Evolutionary conservation across 2,329 filamentous ascomycete species (phyloP), one percentile per base, ranked within the genome.

Genomic region (Mollisia scopiformis): DNA sequence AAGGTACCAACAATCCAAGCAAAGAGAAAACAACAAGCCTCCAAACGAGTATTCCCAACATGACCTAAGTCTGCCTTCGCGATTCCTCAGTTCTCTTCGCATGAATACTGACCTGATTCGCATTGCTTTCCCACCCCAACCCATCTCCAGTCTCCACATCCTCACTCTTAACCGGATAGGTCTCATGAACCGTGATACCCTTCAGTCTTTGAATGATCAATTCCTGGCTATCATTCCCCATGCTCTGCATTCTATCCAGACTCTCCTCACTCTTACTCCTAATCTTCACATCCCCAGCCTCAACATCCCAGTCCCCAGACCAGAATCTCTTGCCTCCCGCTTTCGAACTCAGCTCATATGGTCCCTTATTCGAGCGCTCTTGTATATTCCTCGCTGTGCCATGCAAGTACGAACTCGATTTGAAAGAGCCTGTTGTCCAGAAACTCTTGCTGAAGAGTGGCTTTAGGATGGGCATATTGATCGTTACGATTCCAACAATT

Each of bases 401-500:
- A 43, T 52, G 46, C 6, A 51, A 62, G 11, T 37, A 19, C 1
- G 50, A 58, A 11, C 31, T 25, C 13, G 27, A 7, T 16, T 43
- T 37, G 27, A 49, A 55, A n/a, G 55, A 54, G 2, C 25, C 27
- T 6, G 13, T 25, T 2, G 56, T 59, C 66, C 66, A 69, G 65
- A 67, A 69, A 11, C 41, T 23, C 10, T 41, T 35, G 14, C 39
- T 62, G 62, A 66, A 65, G 14, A 69, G 53, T 2, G 65, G 62
- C 4, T 59, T 61, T 10, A 69, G 57, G 30, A 67, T 67, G 16
- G 66, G 66, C 7, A 65, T 31, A 55, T 66, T 67, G 54, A 69
- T 65, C 13, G 63, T 58, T 1, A 66, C 47, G 51, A 69, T 63
- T 19, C 66, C 65, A 16, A 69, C 61, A 27, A 67, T 66, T 28